phyloP scores from a whole-genome alignment of 129 eudicot species.

The Oenanthe sinensis region DNA sequence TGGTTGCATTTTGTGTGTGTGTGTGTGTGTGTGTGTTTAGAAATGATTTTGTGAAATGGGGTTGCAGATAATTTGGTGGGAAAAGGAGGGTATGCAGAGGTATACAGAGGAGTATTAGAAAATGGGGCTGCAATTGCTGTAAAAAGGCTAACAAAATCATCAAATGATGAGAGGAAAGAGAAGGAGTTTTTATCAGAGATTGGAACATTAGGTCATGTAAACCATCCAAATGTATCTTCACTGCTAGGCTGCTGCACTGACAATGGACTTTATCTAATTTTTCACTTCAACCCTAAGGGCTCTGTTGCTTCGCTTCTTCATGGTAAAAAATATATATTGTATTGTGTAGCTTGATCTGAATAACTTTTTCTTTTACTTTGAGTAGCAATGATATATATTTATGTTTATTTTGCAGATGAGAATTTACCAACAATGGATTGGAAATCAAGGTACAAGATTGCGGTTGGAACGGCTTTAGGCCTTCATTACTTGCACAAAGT shows the following conservation, averaged over 20 bases:
- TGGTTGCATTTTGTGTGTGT: background rate
- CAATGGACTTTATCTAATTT: slow-evolving; percentile 88
- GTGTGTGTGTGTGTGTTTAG: background rate
- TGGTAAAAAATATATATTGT: slow-evolving; percentile 34
- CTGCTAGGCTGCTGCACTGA: slow-evolving; percentile 95
- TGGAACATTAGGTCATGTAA: slow-evolving; percentile 91
- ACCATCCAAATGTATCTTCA: slow-evolving; percentile 79
- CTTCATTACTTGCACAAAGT: slow-evolving; percentile 90
- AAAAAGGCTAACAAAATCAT: slow-evolving; percentile 57
- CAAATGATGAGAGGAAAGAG: slow-evolving; percentile 85
- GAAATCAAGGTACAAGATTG: slow-evolving; percentile 78
- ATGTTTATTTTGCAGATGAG: slow-evolving; percentile 39
- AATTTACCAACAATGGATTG: slow-evolving; percentile 64
- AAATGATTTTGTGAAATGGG: slow-evolving; percentile 12
- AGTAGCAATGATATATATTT: background rate
- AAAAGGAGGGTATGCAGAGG: slow-evolving; percentile 98
- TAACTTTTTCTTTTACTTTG: background rate
- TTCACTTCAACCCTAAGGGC: slow-evolving; percentile 82
- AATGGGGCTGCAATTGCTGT: slow-evolving; percentile 84
- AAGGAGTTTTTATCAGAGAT: slow-evolving; percentile 91
- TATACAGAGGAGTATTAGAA: slow-evolving; percentile 68
- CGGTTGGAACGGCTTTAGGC: slow-evolving; percentile 79
- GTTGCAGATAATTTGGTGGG: slow-evolving; percentile 85
- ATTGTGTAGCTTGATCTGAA: background rate
- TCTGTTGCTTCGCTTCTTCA: slow-evolving; percentile 97